Base-by-base conservation (phyloP, 2,329 filamentous ascomycete species). In the Cryphonectria radicalis region DNA sequence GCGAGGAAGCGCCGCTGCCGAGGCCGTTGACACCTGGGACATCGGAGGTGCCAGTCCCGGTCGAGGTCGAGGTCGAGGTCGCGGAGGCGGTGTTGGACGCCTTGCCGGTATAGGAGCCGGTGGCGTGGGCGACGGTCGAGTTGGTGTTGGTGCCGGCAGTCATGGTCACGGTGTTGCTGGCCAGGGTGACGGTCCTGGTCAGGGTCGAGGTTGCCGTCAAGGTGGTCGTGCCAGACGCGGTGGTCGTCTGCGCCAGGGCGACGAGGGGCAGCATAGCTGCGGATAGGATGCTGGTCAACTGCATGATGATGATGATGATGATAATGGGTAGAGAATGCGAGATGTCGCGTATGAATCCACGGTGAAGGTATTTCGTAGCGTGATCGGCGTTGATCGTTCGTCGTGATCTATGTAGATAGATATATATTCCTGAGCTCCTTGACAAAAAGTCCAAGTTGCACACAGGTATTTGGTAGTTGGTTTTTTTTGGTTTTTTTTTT, bases 261-360 rank as follows among this genome's bases (percentile, higher is more conserved):
- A 89, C 78, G 68, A 87, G 81, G 76, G 88, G 87, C 77, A 90
- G 82, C 74, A 86, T 77, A 73, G 82, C 78, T 73, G 84, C 84
- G 72, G 86, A 78, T 76, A 85, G 71, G 72, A 89, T 76, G 42
- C 83, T 79, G 63, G 80, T 79, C 76, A 86, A 75, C 73, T 82
- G 83, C 84, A 86, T 86, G 74, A 57, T 63, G 73, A 60, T 32
- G 28, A 32, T 32, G n/a, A n/a, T n/a, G n/a, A 86, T 86, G 74
- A 55, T 63, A 72, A 60, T 74, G 63, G 63, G 42, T 59, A 67
- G 63, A 46, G 67, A 42, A 43, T 53, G 43, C 62, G 59, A 55
- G n/a, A 35, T 28, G 42, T 70, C 40, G 43, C 57, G 72, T 67
- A 65, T 66, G 57, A 69, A 74, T 66, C 62, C 70, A 70, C 67